These are phyloP conservation scores for Chytridium lagenaria DNA, from an alignment of 371 early-diverging fungal species.

Conservation along the genomic window DNA sequence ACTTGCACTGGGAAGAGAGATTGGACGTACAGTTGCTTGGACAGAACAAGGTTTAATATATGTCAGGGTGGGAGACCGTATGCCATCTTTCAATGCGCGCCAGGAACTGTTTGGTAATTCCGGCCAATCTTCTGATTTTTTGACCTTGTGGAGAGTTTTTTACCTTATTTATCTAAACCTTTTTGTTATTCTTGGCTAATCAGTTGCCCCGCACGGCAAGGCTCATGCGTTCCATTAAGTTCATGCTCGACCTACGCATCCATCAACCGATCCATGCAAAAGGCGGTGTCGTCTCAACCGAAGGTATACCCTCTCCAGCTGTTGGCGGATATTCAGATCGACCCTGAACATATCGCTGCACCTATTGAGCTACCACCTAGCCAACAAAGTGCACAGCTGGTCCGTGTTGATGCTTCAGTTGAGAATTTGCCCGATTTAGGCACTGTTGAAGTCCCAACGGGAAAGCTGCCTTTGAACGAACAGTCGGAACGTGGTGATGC, in stretches of 20 bases:
- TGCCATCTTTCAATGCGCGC: neutral
- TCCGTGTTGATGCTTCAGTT: no score
- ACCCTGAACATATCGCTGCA: no score
- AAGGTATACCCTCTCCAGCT: no score
- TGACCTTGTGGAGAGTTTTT: neutral
- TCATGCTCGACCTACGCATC: neutral
- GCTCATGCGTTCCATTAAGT: neutral
- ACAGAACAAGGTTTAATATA: neutral
- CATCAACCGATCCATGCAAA: no score
- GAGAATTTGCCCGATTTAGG: no score
- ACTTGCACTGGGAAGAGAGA: neutral
- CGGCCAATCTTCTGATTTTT: neutral
- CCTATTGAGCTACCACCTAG: no score
- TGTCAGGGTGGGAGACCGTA: neutral
- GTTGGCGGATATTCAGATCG: no score
- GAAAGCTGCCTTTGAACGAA: no score
- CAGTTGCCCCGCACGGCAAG: neutral
- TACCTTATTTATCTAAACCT: neutral
- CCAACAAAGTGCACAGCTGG: no score
- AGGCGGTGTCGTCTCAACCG: no score
- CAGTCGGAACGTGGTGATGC: no score
- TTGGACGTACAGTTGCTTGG: neutral
- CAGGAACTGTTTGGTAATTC: conserved; percentile 1
- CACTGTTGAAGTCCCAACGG: no score
- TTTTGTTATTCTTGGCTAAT: neutral